Evolutionary conservation across 1,284 basidiomycete genomes (phyloP), one percentile per base, ranked within the genome.

Genomic region (Microbotryum scabiosae): DNA sequence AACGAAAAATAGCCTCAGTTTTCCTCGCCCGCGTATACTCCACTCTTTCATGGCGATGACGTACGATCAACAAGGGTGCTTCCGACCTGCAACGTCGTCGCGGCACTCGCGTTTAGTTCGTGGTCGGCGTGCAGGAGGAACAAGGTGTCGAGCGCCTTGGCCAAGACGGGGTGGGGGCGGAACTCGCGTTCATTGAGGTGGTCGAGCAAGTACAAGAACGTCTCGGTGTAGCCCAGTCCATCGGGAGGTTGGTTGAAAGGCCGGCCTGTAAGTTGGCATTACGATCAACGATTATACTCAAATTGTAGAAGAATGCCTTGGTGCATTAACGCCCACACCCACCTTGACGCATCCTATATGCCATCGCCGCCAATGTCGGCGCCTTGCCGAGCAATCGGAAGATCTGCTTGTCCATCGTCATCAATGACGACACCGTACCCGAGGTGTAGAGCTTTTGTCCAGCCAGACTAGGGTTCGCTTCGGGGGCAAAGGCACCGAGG

Each of bases 111-210:
- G 67, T 92, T 92, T 68, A 91, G 76, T 71, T 91, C 88, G 71
- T 90, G 88, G 36, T 92, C 90, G 0, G 89, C 89, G 71, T 92
- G 89, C 21, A 91, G 77, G 60, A 92, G 79, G 79, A 92, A 92
- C 26, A 92, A 77, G 20, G 85, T 82, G 71, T 92, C 90, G 54
- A 92, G 79, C 2, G 90, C 90, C 69, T 86, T 88, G 70, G 84
- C 86, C 10, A 92, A 80, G 8, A 90, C 81, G 0, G 89, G 88
- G 69, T 88, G 86, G 0, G 89, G 89, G 25, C 73, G 79, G 75
- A 89, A 91, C 70, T 85, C 76, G 70, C 81, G 26, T 18, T 20
- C 28, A 46, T 58, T 54, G 45, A 54, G 49, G 10, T 52, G 20
- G 36, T 48, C 47, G 48, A 57, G 55, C 47, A 53, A 32, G 76